Base-by-base conservation (phyloP, 1,139 yeast genomes). In the Chernovozyma aurita region DNA sequence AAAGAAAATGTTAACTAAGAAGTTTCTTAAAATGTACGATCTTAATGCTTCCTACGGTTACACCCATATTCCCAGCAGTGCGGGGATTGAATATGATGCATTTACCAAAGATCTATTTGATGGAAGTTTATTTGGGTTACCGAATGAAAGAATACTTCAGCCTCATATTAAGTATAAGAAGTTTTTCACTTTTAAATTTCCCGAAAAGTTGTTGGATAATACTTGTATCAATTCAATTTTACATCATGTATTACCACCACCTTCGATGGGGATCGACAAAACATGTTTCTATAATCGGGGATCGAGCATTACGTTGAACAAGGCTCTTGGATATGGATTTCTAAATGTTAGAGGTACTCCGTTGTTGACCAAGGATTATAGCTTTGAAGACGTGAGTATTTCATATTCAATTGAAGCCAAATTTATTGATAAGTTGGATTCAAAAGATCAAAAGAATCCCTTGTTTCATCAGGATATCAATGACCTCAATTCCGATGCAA, bases 121-220 rank as follows among this genome's bases (percentile, higher is more conserved):
- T 50, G 74, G 73, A 2, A 57, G 76, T 31, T 42, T 51, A 7
- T 50, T 78, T 36, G 87, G 85, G 0, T 53, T 82, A 12, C 72
- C 76, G 1, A 59, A 70, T 40, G 71, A 69, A 42, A 59, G 84
- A 43, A 51, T 71, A 0, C 57, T 82, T 24, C 56, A 59, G 37
- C 83, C 87, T 0, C 57, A 70, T 14, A 55, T 55, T 2, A 71
- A 63, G 43, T 78, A 79, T 50, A 80, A 80, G 49, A 81, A 81
- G 51, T 74, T 69, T 47, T 80, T 82, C 53, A 71, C 77, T 20
- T 81, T 82, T 55, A 78, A 71, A 50, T 70, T 82, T 39, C 90
- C 88, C 0, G 61, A 63, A 27, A 70, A 66, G 39, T 56, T 80
- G 31, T 57, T 82, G 29, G 88, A 81, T 47, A 71, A 70, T 25